Evolutionary conservation across 1,284 basidiomycete genomes (phyloP).

Genomic region (Trichosporon asahii): DNA sequence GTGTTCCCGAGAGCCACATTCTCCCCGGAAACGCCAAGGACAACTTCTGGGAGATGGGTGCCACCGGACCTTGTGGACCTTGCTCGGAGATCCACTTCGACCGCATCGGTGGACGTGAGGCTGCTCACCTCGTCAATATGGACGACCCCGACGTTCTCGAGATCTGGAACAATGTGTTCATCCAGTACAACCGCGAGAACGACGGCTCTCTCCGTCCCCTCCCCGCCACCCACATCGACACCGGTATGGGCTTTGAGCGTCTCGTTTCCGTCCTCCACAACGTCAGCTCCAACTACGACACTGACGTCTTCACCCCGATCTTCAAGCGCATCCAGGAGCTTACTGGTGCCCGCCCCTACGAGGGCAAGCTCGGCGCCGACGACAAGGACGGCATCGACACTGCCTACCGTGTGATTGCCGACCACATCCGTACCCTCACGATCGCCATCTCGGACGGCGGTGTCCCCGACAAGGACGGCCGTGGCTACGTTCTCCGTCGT

Average conservation of each 20-base stretch:
- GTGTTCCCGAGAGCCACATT: slow-evolving; percentile 84
- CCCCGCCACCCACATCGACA: slow-evolving; percentile 94
- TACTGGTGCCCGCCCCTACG: slow-evolving; percentile 81
- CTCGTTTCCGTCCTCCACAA: slow-evolving; percentile 91
- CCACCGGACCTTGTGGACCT: slow-evolving; percentile 94
- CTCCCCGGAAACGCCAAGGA: slow-evolving; percentile 93
- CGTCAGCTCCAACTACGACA: slow-evolving; percentile 94
- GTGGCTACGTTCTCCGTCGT: slow-evolving; percentile 90
- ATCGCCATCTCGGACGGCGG: slow-evolving; percentile 96
- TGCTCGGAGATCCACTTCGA: slow-evolving; percentile 98
- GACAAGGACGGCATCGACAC: slow-evolving; percentile 94
- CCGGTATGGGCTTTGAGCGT: slow-evolving; percentile 98
- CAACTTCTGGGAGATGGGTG: slow-evolving; percentile 99
- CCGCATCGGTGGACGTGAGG: slow-evolving; percentile 84
- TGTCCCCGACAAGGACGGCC: slow-evolving; percentile 90
- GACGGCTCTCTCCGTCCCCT: slow-evolving; percentile 76
- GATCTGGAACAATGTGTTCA: slow-evolving; percentile 99
- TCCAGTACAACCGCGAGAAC: slow-evolving; percentile 94
- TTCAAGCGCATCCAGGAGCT: slow-evolving; percentile 85
- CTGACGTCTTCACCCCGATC: slow-evolving; percentile 88
- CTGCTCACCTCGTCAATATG: slow-evolving; percentile 84
- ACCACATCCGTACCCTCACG: slow-evolving; percentile 92
- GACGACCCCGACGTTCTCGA: slow-evolving; percentile 97
- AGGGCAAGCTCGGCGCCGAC: slow-evolving; percentile 87
- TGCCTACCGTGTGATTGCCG: slow-evolving; percentile 93